phyloP scores from a whole-genome alignment of 805 yeast species.

The Candida loeiensis region DNA sequence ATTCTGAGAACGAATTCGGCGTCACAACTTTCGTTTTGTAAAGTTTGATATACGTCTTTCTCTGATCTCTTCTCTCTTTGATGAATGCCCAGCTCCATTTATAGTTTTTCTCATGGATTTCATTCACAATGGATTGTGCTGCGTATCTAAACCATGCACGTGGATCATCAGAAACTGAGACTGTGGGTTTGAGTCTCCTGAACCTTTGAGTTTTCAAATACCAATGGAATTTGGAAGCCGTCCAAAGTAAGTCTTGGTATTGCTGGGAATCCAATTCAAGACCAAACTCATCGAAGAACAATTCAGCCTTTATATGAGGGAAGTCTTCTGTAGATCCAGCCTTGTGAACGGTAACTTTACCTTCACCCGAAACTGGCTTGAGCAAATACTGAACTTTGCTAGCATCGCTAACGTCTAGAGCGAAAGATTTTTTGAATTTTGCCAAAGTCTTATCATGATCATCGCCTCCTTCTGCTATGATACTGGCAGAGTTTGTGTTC shows the following conservation, averaged over 20 bases:
- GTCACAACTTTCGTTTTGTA: slow-evolving; percentile 62
- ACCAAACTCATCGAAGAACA: slow-evolving; percentile 87
- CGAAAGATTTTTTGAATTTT: slow-evolving; percentile 46
- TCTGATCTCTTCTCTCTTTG: slow-evolving; percentile 64
- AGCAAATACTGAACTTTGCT: slow-evolving; percentile 51
- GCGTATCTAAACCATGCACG: slow-evolving; percentile 79
- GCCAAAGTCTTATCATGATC: slow-evolving; percentile 48
- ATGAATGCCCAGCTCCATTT: slow-evolving; percentile 89
- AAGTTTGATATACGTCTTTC: slow-evolving; percentile 60
- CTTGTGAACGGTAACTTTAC: slow-evolving; percentile 78
- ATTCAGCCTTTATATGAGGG: slow-evolving; percentile 71
- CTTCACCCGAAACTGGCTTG: slow-evolving; percentile 86
- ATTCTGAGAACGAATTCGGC: slow-evolving; percentile 20
- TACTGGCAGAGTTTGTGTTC: slow-evolving; percentile 56
- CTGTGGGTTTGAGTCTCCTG: slow-evolving; percentile 63
- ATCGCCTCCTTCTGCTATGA: slow-evolving; percentile 1
- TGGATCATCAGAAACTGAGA: slow-evolving; percentile 58
- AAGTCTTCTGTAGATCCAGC: slow-evolving; percentile 60
- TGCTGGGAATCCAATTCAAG: slow-evolving; percentile 80
- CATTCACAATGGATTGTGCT: slow-evolving; percentile 68
- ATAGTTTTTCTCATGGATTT: slow-evolving; percentile 75
- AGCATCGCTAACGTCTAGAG: slow-evolving; percentile 14
- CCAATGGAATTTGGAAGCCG: slow-evolving; percentile 79
- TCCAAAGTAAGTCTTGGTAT: slow-evolving; percentile 75
- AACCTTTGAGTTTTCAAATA: slow-evolving; percentile 72